Conservation (phyloP, 2,329 filamentous ascomycete genomes). For the Tolypocladium pustulatum region DNA sequence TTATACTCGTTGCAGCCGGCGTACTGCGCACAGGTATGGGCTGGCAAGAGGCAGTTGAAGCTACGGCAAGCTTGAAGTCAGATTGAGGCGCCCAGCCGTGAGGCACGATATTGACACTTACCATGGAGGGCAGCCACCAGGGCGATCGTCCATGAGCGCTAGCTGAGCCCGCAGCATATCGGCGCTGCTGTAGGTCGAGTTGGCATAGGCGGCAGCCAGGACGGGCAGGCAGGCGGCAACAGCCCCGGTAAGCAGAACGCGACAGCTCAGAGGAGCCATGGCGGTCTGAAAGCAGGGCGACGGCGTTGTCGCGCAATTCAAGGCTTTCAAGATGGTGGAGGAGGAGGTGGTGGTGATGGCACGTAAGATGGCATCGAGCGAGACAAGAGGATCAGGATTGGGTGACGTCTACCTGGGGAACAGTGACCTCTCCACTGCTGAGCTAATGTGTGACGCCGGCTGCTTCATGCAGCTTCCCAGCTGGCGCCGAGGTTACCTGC, state of each 20-base stretch:
- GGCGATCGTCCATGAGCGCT: constrained; percentile 61
- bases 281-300: constrained; percentile 11
- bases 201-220: constrained; percentile 27
- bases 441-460: background rate
- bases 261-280: constrained; percentile 29
- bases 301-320: constrained; percentile 4
- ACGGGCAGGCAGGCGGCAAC: constrained; percentile 28
- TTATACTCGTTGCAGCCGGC: constrained; percentile 80
- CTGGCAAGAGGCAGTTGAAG: constrained; percentile 96
- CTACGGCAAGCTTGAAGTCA: constrained; percentile 33
- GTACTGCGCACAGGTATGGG: constrained; percentile 85
- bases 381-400: background rate
- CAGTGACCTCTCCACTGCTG: background rate
- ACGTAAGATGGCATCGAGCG: constrained; percentile 44
- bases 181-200: constrained; percentile 49
- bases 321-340: background rate
- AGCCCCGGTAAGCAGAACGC: constrained; percentile 26
- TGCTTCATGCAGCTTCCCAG: background rate
- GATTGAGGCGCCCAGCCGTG: constrained; percentile 14
- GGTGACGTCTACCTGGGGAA: background rate
- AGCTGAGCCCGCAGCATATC: constrained; percentile 56
- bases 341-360: constrained; percentile 27
- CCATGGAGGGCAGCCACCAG: constrained; percentile 71
- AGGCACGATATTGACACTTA: constrained; percentile 23
- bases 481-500: background rate